phyloP scores from a whole-genome alignment of 2,329 filamentous ascomycete species.

The Claviceps lovelessii region DNA sequence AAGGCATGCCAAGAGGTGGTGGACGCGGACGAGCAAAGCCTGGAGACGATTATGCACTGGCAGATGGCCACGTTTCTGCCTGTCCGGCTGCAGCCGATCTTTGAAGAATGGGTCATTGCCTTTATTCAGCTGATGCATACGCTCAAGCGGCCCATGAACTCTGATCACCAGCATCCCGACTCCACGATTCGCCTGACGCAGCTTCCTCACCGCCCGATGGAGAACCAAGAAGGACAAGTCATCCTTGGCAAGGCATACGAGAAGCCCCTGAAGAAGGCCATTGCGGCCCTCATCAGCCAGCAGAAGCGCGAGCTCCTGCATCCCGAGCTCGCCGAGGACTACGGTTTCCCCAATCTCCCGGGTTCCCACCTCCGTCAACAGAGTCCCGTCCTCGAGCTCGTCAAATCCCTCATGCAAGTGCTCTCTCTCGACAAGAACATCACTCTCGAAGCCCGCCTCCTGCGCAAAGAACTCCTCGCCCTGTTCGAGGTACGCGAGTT shows the following conservation, averaged over 20 bases:
- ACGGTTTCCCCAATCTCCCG: constrained; percentile 68
- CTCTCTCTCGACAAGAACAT: constrained; percentile 83
- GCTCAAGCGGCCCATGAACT: constrained; percentile 54
- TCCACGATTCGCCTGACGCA: constrained; percentile 44
- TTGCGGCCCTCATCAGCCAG: constrained; percentile 63
- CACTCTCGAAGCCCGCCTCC: constrained; percentile 68
- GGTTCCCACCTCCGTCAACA: constrained; percentile 41
- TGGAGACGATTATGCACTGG: constrained; percentile 97
- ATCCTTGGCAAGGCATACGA: constrained; percentile 74
- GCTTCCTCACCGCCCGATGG: constrained; percentile 40
- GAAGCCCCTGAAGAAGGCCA: constrained; percentile 79
- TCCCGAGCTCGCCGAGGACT: constrained; percentile 74
- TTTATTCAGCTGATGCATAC: constrained; percentile 91
- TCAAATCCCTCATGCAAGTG: constrained; percentile 87
- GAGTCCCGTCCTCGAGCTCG: constrained; percentile 76
- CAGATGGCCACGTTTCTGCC: constrained; percentile 87
- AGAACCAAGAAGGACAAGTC: constrained; percentile 46
- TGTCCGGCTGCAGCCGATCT: constrained; percentile 61
- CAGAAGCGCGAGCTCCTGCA: constrained; percentile 84
- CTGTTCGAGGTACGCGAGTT: constrained; percentile 95
- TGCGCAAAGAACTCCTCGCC: constrained; percentile 76
- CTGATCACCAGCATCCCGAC: constrained; percentile 24
- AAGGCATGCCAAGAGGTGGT: constrained; percentile 76
- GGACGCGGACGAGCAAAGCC: constrained; percentile 55
- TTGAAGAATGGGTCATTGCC: constrained; percentile 85